These are phyloP conservation scores for Gossypium bickii DNA, from an alignment of 345 rosid species.

Conservation along the genomic window DNA sequence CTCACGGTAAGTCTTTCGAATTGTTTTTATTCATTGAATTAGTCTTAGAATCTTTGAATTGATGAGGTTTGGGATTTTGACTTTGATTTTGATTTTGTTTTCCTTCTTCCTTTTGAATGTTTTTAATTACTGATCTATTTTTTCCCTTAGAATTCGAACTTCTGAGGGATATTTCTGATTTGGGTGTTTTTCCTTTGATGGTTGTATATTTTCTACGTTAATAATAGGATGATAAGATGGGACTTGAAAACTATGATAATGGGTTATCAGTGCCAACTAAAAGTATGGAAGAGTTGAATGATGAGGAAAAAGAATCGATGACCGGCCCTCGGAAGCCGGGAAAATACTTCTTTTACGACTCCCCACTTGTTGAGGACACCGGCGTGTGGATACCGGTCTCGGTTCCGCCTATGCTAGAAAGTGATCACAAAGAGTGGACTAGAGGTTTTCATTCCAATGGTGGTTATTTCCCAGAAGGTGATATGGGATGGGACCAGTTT, in stretches of 20 bases:
- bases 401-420: slow-evolving; percentile 82
- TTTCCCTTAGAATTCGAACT: background rate
- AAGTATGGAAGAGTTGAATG: slow-evolving; percentile 6
- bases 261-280: slow-evolving; percentile 2
- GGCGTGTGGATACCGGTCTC: slow-evolving; percentile 97
- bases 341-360: slow-evolving; percentile 75
- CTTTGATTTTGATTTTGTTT: slow-evolving; percentile 2
- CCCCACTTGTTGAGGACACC: slow-evolving; percentile 77
- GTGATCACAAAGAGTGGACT: slow-evolving; percentile 58
- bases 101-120: background rate
- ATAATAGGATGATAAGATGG: slow-evolving; percentile 14
- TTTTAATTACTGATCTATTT: background rate
- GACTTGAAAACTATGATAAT: slow-evolving; percentile 18
- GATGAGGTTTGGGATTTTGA: background rate
- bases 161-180: background rate
- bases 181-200: background rate
- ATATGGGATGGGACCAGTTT: slow-evolving; percentile 73
- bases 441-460: slow-evolving; percentile 62
- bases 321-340: slow-evolving; percentile 34
- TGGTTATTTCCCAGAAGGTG: slow-evolving; percentile 87
- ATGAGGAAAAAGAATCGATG: slow-evolving; percentile 18
- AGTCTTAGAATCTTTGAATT: background rate
- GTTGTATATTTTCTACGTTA: background rate
- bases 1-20: slow-evolving; percentile 17
- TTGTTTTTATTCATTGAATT: background rate